Conservation (phyloP, 31 red algal species). For the Odonthalia washingtoniensis region DNA sequence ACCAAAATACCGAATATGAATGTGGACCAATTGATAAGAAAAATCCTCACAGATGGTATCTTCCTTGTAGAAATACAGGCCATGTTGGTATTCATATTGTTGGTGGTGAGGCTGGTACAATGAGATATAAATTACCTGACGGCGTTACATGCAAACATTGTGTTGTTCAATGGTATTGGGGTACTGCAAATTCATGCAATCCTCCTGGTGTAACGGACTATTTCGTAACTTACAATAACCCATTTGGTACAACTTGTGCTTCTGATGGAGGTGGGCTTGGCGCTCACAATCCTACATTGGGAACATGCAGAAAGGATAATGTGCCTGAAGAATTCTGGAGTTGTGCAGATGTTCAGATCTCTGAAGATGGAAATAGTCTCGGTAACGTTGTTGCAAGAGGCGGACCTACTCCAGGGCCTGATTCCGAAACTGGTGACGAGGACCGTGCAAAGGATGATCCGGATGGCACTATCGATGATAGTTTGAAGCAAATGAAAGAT, state of each 20-base stretch:
- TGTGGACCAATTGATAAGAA: constrained; percentile 74
- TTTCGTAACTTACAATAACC: constrained; percentile 41
- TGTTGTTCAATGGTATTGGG: constrained; percentile 80
- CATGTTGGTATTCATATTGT: constrained; percentile 69
- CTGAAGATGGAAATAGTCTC: constrained; percentile 8
- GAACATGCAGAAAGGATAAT: constrained; percentile 41
- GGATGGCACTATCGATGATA: constrained; percentile 41
- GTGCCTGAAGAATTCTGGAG: constrained; percentile 80
- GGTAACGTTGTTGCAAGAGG: constrained; percentile 41
- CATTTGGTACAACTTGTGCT: constrained; percentile 51
- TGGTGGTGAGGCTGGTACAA: constrained; percentile 61
- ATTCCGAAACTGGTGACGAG: constrained; percentile 27
- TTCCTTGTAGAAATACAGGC: constrained; percentile 65
- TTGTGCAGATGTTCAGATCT: constrained; percentile 73
- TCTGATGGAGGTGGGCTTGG: constrained; percentile 56
- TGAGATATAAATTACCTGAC: constrained; percentile 67
- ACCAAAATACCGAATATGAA: constrained; percentile 34
- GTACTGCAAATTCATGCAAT: constrained; percentile 69
- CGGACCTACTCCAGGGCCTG: constrained; percentile 11
- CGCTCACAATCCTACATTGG: constrained; percentile 44
- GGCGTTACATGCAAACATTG: constrained; percentile 57
- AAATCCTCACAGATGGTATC: constrained; percentile 73
- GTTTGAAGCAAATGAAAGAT: constrained; percentile 24
- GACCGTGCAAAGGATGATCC: constrained; percentile 43
- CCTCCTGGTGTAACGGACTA: constrained; percentile 63